A percentile compares a stretch with the other conserved stretches of the same genome.
These are phyloP conservation scores for Fusarium stilboides DNA, from an alignment of 2,329 filamentous ascomycete species.

Conservation along the genomic window DNA sequence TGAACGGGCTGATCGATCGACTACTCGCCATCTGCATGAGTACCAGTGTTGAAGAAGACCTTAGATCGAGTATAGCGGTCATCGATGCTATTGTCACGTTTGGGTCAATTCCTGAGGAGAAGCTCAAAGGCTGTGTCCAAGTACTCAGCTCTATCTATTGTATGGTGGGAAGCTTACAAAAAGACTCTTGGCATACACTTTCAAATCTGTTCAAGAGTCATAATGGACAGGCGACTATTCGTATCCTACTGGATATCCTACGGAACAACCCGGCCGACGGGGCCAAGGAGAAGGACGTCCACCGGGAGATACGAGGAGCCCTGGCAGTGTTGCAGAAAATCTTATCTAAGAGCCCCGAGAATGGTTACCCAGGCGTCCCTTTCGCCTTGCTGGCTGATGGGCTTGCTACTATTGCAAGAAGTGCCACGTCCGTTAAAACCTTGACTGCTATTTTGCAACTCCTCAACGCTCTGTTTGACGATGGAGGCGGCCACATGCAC, in stretches of 20 bases:
- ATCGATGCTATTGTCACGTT: conserved; percentile 81
- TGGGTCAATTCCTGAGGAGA: conserved; percentile 75
- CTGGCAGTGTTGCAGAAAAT: conserved; percentile 75
- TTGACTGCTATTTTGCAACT: conserved; percentile 65
- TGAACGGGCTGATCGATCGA: conserved; percentile 73
- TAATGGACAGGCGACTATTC: conserved; percentile 78
- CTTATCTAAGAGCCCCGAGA: conserved; percentile 70
- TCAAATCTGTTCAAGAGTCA: conserved; percentile 81
- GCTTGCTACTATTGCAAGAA: conserved; percentile 65
- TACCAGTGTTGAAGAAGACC: conserved; percentile 75
- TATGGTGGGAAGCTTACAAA: conserved; percentile 72
- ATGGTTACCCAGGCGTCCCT: conserved; percentile 73
- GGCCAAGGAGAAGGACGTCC: conserved; percentile 65
- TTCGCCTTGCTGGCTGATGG: conserved; percentile 73
- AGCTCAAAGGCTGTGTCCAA: conserved; percentile 76
- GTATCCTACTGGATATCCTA: conserved; percentile 75
- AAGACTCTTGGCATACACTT: conserved; percentile 78
- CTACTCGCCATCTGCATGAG: conserved; percentile 77
- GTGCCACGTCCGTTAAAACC: conserved; percentile 62
- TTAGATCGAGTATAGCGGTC: conserved; percentile 76
- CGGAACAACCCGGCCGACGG: conserved; percentile 63
- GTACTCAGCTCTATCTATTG: conserved; percentile 81
- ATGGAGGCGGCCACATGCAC: conserved; percentile 67
- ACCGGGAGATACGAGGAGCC: conserved; percentile 73
- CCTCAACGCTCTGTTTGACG: conserved; percentile 70